phyloP scores from a whole-genome alignment of 1,284 basidiomycete species.

The Macrocystidia cucumis region DNA sequence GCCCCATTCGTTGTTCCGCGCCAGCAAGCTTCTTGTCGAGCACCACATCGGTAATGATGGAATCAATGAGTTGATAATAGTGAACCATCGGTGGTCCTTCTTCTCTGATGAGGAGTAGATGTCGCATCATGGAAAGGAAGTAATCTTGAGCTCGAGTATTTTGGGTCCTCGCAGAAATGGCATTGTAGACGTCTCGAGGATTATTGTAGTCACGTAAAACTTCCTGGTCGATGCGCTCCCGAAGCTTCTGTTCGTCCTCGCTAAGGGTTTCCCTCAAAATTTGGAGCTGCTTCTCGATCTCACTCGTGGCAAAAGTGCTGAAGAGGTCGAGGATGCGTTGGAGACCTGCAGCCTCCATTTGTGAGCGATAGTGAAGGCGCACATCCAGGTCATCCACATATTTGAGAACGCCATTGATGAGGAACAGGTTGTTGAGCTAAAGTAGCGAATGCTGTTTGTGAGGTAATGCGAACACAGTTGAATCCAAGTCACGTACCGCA shows the following conservation, averaged over 20 bases:
- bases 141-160: constrained; percentile 80
- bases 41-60: constrained; percentile 89
- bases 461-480: neutral
- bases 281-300: constrained; percentile 65
- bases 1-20: constrained; percentile 81
- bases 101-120: constrained; percentile 85
- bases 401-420: constrained; percentile 62
- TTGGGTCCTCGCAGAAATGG: constrained; percentile 67
- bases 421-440: constrained; percentile 62
- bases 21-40: constrained; percentile 87
- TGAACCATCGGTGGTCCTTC: constrained; percentile 81
- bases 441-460: constrained; percentile 5
- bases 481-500: constrained; percentile 46
- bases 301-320: constrained; percentile 54
- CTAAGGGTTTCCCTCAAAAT: constrained; percentile 64
- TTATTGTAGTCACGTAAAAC: constrained; percentile 75
- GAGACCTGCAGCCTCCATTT: constrained; percentile 87
- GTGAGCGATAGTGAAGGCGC: constrained; percentile 77
- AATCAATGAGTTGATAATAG: constrained; percentile 92
- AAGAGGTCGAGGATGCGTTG: constrained; percentile 70
- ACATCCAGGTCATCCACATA: constrained; percentile 72
- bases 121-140: constrained; percentile 89
- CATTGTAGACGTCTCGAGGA: constrained; percentile 84
- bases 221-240: constrained; percentile 72
- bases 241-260: constrained; percentile 74